Base-by-base conservation (phyloP, 2,329 filamentous ascomycete genomes). In the Alternaria solani region DNA sequence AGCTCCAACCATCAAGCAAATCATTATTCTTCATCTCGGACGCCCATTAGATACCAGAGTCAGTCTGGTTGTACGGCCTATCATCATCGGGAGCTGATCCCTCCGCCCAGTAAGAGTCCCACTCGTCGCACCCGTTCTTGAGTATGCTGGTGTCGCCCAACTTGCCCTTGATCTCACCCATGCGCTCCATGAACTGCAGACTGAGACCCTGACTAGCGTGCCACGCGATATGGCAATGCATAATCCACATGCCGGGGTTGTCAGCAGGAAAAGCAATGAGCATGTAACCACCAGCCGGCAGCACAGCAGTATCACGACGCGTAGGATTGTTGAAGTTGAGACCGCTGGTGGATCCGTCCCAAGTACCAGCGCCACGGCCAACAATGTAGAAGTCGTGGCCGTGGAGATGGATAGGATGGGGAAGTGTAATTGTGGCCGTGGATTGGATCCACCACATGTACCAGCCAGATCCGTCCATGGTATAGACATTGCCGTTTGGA, bases 211-310 rank as follows among this genome's bases (percentile, higher is more conserved):
- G 74, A 3, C 66, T 68, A 0, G 72, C 76, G 53, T 78, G 76
- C 71, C 71, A 78, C 4, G 75, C 75, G 23, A 77, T 77, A 32
- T 76, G 74, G 55, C 73, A 76, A 39, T 76, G 72, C 72, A 74
- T 75, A 8, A 77, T 62, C 76, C 75, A 78, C 41, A 72, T 66
- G 8, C 85, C 86, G 0, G 85, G 84, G 70, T 87, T 86, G 48
- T 81, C 78, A 0, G 84, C 83, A 42, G 77, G 73, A 74, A 86
- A 86, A 20, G 85, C 84, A 20, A 87, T 70, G 12, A 87, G 82
- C 25, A 81, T 79, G 65, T 83, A 82, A 3, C 79, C 80, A 5
- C 63, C 64, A 1, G 63, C 64, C 0, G 79, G 79, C 23, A 81
- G 63, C 11, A 75, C 72, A 11, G 76, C 73, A 4, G 76, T 76